phyloP scores from a whole-genome alignment of 2,329 filamentous ascomycete genomes.

The Pseudopyricularia javanii region DNA sequence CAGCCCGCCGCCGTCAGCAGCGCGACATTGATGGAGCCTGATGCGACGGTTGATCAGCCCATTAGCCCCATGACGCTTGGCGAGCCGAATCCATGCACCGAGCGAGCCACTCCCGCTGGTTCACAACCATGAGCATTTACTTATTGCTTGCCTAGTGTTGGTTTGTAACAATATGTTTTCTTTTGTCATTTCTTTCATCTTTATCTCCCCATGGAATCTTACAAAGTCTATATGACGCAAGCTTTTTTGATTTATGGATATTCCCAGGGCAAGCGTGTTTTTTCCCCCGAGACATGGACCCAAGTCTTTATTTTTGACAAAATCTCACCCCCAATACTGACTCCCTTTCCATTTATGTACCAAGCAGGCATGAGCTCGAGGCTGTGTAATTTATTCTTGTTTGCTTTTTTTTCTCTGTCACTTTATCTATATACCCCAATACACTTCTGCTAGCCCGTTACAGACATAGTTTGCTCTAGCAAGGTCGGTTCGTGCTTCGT shows the following conservation, averaged over 20 bases:
- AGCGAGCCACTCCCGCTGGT: neutral
- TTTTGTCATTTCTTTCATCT: neutral
- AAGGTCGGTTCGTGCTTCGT: neutral
- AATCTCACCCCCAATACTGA: too few relatives aligned
- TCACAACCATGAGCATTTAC: neutral
- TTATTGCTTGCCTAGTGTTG: neutral
- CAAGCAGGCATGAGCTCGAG: neutral
- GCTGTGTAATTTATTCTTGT: neutral
- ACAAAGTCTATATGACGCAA: neutral
- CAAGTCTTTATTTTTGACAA: too few relatives aligned
- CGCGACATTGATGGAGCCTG: neutral
- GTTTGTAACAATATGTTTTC: too few relatives aligned
- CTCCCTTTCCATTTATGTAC: neutral
- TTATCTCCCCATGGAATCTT: neutral
- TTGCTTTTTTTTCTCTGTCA: neutral
- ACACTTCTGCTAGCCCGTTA: neutral
- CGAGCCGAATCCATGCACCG: neutral
- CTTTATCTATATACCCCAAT: neutral
- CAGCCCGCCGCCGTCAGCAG: neutral
- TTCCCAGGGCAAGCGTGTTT: neutral
- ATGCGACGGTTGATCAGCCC: neutral
- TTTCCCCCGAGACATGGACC: neutral
- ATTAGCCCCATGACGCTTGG: constrained; percentile 3
- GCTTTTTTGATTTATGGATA: neutral
- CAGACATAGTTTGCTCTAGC: neutral